A percentile compares a stretch with the other conserved stretches of the same genome.
Evolutionary conservation across 2,329 filamentous ascomycete genomes (phyloP).

Genomic region (Penicillium rolfsii): DNA sequence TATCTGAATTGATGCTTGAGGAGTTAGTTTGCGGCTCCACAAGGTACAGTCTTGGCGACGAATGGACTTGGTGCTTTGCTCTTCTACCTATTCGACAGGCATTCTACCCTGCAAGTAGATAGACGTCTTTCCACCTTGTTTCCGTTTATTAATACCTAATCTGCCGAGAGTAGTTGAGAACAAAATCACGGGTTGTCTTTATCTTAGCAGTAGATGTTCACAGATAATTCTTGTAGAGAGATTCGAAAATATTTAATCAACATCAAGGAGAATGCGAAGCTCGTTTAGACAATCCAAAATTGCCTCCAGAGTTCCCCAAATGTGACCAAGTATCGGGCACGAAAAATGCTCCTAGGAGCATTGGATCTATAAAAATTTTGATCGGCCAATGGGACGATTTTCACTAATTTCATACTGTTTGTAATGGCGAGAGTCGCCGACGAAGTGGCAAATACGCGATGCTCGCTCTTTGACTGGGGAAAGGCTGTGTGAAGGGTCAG

Average conservation of each 20-base stretch:
- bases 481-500: background rate
- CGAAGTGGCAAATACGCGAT: background rate
- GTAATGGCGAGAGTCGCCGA: background rate
- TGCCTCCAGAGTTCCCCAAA: background rate
- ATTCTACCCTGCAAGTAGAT: too few species aligned
- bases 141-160: slow-evolving; percentile 1
- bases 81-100: too few species aligned
- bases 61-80: too few species aligned
- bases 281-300: background rate
- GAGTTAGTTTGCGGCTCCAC: too few species aligned
- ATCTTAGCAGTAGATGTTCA: background rate
- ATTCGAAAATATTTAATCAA: background rate
- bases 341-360: background rate
- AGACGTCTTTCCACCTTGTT: background rate
- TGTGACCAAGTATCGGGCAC: background rate
- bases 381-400: background rate
- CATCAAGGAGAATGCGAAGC: background rate
- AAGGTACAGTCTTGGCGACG: too few species aligned
- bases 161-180: background rate
- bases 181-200: background rate
- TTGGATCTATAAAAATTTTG: too few species aligned
- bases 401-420: background rate
- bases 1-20: too few species aligned
- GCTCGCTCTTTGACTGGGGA: background rate
- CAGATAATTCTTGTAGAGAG: slow-evolving; percentile 5